Evolutionary conservation across 768 basidiomycete species (phyloP).

Genomic region (Mycena venus): DNA sequence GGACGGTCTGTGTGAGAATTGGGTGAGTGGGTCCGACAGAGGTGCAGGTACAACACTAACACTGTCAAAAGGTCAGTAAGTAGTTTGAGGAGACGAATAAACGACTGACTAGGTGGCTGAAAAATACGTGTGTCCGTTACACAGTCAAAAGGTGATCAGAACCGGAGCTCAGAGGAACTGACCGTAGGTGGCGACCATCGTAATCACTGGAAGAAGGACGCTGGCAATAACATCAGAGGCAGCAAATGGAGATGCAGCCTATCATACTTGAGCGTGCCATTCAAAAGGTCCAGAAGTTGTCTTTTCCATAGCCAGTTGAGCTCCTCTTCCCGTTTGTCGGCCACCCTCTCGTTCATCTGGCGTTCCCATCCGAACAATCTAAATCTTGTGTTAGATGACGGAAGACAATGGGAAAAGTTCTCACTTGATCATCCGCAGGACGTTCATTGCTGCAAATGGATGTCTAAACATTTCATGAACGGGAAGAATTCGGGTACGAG

Average conservation of each 20-base stretch:
- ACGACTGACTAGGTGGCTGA: slow-evolving; percentile 26
- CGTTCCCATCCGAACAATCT: slow-evolving; percentile 76
- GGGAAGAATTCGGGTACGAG: slow-evolving; percentile 23
- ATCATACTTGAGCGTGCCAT: slow-evolving; percentile 60
- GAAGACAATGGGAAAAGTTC: neutral
- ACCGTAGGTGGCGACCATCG: slow-evolving; percentile 76
- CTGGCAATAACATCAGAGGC: slow-evolving; percentile 45
- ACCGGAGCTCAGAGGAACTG: neutral
- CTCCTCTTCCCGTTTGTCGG: slow-evolving; percentile 73
- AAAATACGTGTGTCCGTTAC: neutral
- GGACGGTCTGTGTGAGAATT: slow-evolving; percentile 44
- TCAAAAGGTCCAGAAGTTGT: slow-evolving; percentile 60
- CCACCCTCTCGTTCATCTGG: slow-evolving; percentile 66
- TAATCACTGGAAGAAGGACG: slow-evolving; percentile 70
- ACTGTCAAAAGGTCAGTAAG: neutral
- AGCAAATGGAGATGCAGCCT: neutral
- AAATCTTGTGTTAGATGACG: neutral
- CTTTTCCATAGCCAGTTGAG: slow-evolving; percentile 65
- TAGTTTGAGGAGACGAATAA: neutral
- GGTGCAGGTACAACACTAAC: slow-evolving; percentile 2
- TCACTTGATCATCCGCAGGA: slow-evolving; percentile 75
- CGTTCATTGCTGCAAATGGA: slow-evolving; percentile 60
- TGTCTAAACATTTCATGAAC: slow-evolving; percentile 35
- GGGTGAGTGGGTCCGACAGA: neutral
- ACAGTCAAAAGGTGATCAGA: neutral